Evolutionary conservation across 805 yeast species (phyloP).

Genomic region (Limtongozyma cylindracea): DNA sequence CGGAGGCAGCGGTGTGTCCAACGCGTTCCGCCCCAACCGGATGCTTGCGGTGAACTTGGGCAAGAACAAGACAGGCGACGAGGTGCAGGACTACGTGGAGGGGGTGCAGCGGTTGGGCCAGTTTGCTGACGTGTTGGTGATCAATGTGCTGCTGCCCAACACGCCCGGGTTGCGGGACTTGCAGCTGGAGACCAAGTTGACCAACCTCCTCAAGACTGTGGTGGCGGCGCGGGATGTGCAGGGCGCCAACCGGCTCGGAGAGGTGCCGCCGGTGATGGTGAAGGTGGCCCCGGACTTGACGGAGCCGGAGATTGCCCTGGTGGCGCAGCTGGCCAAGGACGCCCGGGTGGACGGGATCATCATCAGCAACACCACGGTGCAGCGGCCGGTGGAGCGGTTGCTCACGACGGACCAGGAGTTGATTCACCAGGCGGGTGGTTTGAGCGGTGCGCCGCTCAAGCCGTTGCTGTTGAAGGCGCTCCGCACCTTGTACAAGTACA

Average conservation of each 20-base stretch:
- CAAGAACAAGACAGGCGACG: slow-evolving; percentile 82
- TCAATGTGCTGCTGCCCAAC: slow-evolving; percentile 87
- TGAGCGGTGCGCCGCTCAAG: slow-evolving; percentile 82
- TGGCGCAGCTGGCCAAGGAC: slow-evolving; percentile 54
- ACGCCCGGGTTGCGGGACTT: slow-evolving; percentile 85
- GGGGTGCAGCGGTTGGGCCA: slow-evolving; percentile 71
- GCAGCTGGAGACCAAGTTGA: slow-evolving; percentile 54
- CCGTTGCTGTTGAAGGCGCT: slow-evolving; percentile 54
- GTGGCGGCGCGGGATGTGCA: slow-evolving; percentile 37
- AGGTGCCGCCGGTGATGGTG: slow-evolving; percentile 59
- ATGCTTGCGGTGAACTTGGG: slow-evolving; percentile 72
- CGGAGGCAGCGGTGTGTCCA: slow-evolving; percentile 4
- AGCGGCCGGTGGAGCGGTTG: slow-evolving; percentile 37
- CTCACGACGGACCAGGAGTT: slow-evolving; percentile 18
- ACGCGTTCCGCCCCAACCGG: slow-evolving; percentile 35
- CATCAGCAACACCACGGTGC: slow-evolving; percentile 77
- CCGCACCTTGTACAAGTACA: slow-evolving; percentile 41
- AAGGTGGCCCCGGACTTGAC: slow-evolving; percentile 87
- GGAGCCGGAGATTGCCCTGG: slow-evolving; percentile 56
- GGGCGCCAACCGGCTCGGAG: slow-evolving; percentile 13
- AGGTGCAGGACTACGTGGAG: slow-evolving; percentile 56
- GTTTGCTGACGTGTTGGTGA: slow-evolving; percentile 69
- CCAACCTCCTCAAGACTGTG: slow-evolving; percentile 39
- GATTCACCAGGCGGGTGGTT: slow-evolving; percentile 51
- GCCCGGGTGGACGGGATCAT: slow-evolving; percentile 80